A percentile compares a stretch with the other conserved stretches of the same genome.
Evolutionary conservation across 1,139 yeast genomes (phyloP).

Genomic region (Yamadazyma conglobata): DNA sequence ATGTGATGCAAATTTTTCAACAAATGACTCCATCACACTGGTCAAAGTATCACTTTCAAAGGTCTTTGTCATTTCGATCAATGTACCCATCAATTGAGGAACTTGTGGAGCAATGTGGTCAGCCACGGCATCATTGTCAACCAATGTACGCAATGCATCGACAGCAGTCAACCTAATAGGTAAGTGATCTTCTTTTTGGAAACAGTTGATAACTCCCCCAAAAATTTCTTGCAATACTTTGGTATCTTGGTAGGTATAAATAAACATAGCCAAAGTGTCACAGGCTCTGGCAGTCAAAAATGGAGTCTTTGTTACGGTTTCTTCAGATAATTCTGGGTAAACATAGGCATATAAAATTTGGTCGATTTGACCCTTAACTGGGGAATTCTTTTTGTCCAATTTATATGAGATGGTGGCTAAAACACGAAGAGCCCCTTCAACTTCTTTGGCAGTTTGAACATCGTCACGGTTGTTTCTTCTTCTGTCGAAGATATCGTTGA

Average conservation of each 20-base stretch:
- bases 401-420: conserved; percentile 45
- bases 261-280: conserved; percentile 50
- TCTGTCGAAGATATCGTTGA: conserved; percentile 49
- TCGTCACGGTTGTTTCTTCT: conserved; percentile 33
- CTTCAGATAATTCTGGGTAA: conserved; percentile 43
- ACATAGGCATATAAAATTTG: conserved; percentile 42
- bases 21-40: conserved; percentile 55
- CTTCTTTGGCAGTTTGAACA: conserved; percentile 33
- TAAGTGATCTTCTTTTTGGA: conserved; percentile 41
- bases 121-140: conserved; percentile 46
- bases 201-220: conserved; percentile 43
- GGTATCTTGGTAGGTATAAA: conserved; percentile 36
- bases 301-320: conserved; percentile 29
- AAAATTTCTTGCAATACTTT: conserved; percentile 42
- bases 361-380: conserved; percentile 46
- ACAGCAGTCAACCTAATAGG: conserved; percentile 53
- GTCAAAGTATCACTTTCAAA: conserved; percentile 54
- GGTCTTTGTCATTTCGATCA: conserved; percentile 48
- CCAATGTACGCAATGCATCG: conserved; percentile 50
- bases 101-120: conserved; percentile 46
- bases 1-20: conserved; percentile 49
- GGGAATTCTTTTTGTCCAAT: conserved; percentile 36
- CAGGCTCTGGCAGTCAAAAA: conserved; percentile 57
- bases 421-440: conserved; percentile 51
- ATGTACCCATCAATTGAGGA: conserved; percentile 50